phyloP scores from a whole-genome alignment of 306 rosid genomes.

The Dalbergia cultrata region DNA sequence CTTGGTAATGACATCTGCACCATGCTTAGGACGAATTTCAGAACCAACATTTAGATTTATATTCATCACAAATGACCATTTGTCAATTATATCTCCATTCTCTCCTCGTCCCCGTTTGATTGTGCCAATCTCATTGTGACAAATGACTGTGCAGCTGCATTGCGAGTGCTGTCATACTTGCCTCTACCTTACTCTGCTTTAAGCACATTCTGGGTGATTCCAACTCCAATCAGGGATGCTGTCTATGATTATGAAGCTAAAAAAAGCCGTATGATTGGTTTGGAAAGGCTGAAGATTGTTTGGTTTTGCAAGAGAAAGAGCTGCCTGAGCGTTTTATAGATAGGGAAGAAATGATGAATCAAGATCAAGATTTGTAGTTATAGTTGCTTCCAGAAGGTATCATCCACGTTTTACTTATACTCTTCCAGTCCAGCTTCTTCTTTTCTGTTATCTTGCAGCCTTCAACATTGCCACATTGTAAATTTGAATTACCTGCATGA shows the following conservation, averaged over 20 bases:
- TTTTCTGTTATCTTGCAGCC: constrained; percentile 9
- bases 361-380: constrained; percentile 32
- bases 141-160: constrained; percentile 71
- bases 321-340: constrained; percentile 88
- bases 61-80: constrained; percentile 21
- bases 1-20: constrained; percentile 6
- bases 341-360: constrained; percentile 70
- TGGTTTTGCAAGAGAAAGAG: constrained; percentile 72
- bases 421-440: not conserved
- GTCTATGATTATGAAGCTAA: constrained; percentile 71
- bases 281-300: constrained; percentile 69
- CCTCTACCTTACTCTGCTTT: constrained; percentile 79
- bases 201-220: constrained; percentile 61
- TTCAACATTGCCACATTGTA: constrained; percentile 29
- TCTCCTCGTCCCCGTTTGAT: constrained; percentile 8
- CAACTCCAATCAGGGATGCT: constrained; percentile 72
- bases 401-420: not conserved
- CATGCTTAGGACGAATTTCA: not conserved
- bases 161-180: constrained; percentile 75
- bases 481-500: constrained; percentile 20
- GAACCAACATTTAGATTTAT: constrained; percentile 1
- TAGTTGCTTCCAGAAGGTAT: constrained; percentile 21
- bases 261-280: constrained; percentile 66
- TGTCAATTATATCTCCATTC: constrained; percentile 20
- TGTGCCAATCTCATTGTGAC: constrained; percentile 42